Percentiles rank a stretch among this genome's conserved stretches.
These are phyloP conservation scores for Aureobasidium zeae DNA, from an alignment of 2,329 filamentous ascomycete genomes.

Conservation along the genomic window DNA sequence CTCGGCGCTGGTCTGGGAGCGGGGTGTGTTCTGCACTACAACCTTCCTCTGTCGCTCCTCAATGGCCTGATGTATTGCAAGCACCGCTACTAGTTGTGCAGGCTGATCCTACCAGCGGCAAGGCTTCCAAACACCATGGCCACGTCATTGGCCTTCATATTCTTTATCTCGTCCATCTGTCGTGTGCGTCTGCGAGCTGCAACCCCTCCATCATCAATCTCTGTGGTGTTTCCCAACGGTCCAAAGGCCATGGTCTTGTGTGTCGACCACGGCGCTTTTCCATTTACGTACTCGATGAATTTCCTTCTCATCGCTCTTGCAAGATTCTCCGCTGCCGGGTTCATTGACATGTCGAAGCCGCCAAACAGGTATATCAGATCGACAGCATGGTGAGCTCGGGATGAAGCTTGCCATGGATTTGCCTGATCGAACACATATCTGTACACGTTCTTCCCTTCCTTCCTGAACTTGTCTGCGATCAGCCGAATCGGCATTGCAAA, in stretches of 20 bases:
- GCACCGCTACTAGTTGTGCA: constrained; percentile 21
- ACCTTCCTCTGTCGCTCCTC: no score
- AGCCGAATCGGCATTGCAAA: constrained; percentile 26
- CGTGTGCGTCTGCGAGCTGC: constrained; percentile 28
- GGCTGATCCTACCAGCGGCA: constrained; percentile 35
- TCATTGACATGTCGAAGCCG: constrained; percentile 31
- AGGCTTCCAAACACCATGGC: constrained; percentile 27
- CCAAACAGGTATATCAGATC: constrained; percentile 40
- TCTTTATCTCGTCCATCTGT: constrained; percentile 26
- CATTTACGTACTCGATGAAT: constrained; percentile 35
- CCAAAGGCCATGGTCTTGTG: constrained; percentile 32
- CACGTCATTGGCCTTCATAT: constrained; percentile 26
- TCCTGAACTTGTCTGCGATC: constrained; percentile 17
- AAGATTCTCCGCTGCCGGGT: constrained; percentile 27
- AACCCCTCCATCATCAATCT: constrained; percentile 28
- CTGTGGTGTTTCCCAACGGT: constrained; percentile 30
- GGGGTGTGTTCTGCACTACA: constrained; percentile 6
- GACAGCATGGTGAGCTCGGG: constrained; percentile 40
- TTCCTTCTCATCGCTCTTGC: constrained; percentile 32
- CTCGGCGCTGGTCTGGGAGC: constrained; percentile 3
- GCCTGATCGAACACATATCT: constrained; percentile 37
- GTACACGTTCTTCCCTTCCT: constrained; percentile 26
- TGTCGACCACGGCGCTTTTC: constrained; percentile 30
- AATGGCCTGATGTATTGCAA: constrained; percentile 12
- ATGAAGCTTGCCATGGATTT: constrained; percentile 41